Base-by-base conservation (phyloP, 2,329 filamentous ascomycete species). In the Penicillium concentricum region DNA sequence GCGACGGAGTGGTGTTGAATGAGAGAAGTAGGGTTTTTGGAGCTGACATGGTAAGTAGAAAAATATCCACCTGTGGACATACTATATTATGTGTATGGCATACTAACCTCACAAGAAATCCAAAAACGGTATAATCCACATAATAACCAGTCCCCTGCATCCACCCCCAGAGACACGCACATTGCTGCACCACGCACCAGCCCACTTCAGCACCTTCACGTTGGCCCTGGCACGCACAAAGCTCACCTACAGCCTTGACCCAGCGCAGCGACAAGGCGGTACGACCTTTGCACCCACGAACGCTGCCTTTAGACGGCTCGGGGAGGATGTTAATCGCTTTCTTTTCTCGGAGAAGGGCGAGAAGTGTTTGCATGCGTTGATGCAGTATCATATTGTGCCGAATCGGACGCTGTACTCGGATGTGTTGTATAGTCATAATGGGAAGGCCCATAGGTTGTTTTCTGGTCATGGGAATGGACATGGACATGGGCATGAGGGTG, bases 231-330 rank as follows among this genome's bases (percentile, higher is more conserved):
- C 82, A 53, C 91, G 89, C 78, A 93, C 91, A 0, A 86, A 88
- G 9, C 82, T 97, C 1, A 80, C 82, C 53, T 76, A 86, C 13
- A 81, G 81, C 48, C 76, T 88, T 56, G 78, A 87, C 52, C 32
- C 38, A 1, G 22, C 79, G 83, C 64, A 78, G 81, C 62, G 81
- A 75, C 52, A 77, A 77, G 91, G 91, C 35, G 85, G 86, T 38
- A 96, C 92, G 3, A 71, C 94, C 59, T 95, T 96, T 67, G 89
- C 89, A 0, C 92, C 92, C 0, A 85, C 83, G 44, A 96, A 97
- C 80, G 77, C 75, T 5, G 92, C 92, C n/a, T 96, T 93, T 78
- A 70, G 82, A 66, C 84, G 84, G 62, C 86, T 97, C 1, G 91
- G 91, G 0, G 82, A 84, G 1, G 80, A 73, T 54, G 84, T 88